These are phyloP conservation scores for Penicillium sp. DNA, from an alignment of 2,329 filamentous ascomycete species.

Conservation along the genomic window DNA sequence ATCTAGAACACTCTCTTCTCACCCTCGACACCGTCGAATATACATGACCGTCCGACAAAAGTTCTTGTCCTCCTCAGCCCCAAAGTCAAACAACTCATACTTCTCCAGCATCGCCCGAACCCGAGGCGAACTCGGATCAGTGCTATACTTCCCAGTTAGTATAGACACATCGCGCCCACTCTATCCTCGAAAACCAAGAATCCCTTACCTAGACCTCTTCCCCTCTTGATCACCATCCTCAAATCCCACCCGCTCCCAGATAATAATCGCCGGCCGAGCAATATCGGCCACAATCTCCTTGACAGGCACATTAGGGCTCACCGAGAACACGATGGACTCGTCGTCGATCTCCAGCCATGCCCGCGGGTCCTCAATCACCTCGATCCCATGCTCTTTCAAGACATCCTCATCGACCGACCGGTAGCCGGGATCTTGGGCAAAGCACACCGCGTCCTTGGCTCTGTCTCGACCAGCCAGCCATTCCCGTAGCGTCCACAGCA, in stretches of 20 bases:
- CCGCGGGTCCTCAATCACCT: slow-evolving; percentile 31
- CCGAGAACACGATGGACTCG: slow-evolving; percentile 36
- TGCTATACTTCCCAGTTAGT: slow-evolving; percentile 8
- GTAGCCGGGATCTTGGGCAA: slow-evolving; percentile 27
- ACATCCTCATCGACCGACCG: slow-evolving; percentile 17
- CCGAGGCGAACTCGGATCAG: slow-evolving; percentile 17
- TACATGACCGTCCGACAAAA: slow-evolving; percentile 14
- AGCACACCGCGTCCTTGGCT: slow-evolving; percentile 17
- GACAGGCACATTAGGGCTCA: slow-evolving; percentile 34
- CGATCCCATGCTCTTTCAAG: slow-evolving; percentile 14
- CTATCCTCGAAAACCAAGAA: too few species aligned
- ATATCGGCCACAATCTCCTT: slow-evolving; percentile 44
- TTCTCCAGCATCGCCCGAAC: slow-evolving; percentile 18
- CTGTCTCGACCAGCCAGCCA: slow-evolving; percentile 10
- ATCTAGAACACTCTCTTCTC: neutral
- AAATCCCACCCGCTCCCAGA: slow-evolving; percentile 22
- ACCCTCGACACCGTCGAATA: slow-evolving; percentile 14
- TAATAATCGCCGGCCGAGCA: slow-evolving; percentile 33
- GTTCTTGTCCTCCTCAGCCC: slow-evolving; percentile 1
- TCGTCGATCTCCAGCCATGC: slow-evolving; percentile 42
- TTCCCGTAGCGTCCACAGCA: slow-evolving; percentile 13
- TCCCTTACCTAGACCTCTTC: slow-evolving; percentile 4
- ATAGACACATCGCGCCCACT: neutral
- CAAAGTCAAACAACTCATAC: slow-evolving; percentile 20
- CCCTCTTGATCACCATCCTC: slow-evolving; percentile 11